phyloP scores from a whole-genome alignment of 2,329 filamentous ascomycete species.

The Thielaviopsis populi region DNA sequence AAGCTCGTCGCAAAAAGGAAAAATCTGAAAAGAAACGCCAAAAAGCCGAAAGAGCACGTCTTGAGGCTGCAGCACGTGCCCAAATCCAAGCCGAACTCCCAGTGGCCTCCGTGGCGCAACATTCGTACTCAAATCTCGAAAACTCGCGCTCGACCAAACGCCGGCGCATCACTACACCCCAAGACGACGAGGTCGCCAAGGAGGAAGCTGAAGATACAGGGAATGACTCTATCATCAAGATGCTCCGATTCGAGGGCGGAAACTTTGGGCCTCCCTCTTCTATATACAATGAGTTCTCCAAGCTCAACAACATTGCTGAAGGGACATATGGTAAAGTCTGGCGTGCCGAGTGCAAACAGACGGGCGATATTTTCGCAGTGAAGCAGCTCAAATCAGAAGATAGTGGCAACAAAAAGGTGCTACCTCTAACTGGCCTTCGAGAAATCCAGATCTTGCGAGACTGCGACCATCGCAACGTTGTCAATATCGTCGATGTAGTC shows the following conservation, averaged over 20 bases:
- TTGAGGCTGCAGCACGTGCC: conserved; percentile 51
- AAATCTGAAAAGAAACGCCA: conserved; percentile 41
- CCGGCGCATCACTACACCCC: conserved; percentile 41
- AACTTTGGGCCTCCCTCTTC: conserved; percentile 58
- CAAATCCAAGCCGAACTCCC: conserved; percentile 18
- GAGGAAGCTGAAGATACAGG: conserved; percentile 18
- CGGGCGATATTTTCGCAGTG: conserved; percentile 70
- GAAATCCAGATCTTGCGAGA: conserved; percentile 86
- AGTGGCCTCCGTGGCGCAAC: conserved; percentile 20
- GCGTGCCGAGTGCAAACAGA: conserved; percentile 57
- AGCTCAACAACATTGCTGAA: conserved; percentile 93
- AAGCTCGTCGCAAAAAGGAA: conserved; percentile 36
- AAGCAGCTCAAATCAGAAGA: conserved; percentile 81
- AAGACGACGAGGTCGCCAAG: conserved; percentile 20
- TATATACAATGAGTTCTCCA: conserved; percentile 71
- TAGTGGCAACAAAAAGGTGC: conserved; percentile 27
- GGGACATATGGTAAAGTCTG: conserved; percentile 93
- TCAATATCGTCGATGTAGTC: conserved; percentile 69
- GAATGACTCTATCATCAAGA: conserved; percentile 29
- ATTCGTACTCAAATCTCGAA: conserved; percentile 20
- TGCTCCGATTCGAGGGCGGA: conserved; percentile 57
- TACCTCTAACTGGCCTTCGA: conserved; percentile 81
- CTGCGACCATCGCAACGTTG: conserved; percentile 68
- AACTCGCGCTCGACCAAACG: conserved; percentile 42
- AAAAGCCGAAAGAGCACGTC: conserved; percentile 77